Evolutionary conservation across 1,139 yeast genomes (phyloP).

Genomic region (Nematodospora anomalae): DNA sequence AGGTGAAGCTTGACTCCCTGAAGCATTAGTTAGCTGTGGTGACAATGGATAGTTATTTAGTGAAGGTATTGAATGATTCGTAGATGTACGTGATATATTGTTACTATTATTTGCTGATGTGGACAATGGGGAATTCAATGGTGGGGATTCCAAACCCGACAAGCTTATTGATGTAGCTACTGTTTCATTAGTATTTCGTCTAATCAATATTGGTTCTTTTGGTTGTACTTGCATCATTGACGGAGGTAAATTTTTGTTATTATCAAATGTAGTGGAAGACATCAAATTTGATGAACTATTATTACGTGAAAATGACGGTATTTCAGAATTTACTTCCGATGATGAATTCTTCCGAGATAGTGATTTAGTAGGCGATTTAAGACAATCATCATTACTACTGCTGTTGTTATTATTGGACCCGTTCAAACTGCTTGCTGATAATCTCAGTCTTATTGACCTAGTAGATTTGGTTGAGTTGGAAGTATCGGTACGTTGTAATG

Average conservation of each 20-base stretch:
- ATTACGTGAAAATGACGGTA: slow-evolving; percentile 15
- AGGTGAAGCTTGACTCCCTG: slow-evolving; percentile 4
- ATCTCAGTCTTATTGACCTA: slow-evolving; percentile 47
- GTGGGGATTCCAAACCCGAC: slow-evolving; percentile 13
- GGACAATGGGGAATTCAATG: slow-evolving; percentile 10
- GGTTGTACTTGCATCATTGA: slow-evolving; percentile 70
- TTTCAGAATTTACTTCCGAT: slow-evolving; percentile 6
- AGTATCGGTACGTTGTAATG: slow-evolving; percentile 56
- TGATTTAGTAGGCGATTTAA: slow-evolving; percentile 31
- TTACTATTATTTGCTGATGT: slow-evolving; percentile 12
- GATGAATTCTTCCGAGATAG: slow-evolving; percentile 43
- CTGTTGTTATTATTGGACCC: slow-evolving; percentile 1
- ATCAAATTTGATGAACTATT: slow-evolving; percentile 13
- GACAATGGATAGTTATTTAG: slow-evolving; percentile 22
- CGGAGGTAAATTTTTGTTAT: slow-evolving; percentile 50
- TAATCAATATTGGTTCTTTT: slow-evolving; percentile 61
- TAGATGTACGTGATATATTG: slow-evolving; percentile 31
- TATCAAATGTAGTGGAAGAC: slow-evolving; percentile 13
- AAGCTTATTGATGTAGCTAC: slow-evolving; percentile 13
- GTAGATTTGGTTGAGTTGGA: slow-evolving; percentile 51
- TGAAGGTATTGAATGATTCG: slow-evolving; percentile 33
- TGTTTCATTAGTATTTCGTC: slow-evolving; percentile 41
- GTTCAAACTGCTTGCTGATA: slow-evolving; percentile 27
- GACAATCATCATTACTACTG: slow-evolving; percentile 16
- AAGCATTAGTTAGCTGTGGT: slow-evolving; percentile 20